Base-by-base conservation (phyloP, 2,329 filamentous ascomycete species). In the Clonostachys chloroleuca region DNA sequence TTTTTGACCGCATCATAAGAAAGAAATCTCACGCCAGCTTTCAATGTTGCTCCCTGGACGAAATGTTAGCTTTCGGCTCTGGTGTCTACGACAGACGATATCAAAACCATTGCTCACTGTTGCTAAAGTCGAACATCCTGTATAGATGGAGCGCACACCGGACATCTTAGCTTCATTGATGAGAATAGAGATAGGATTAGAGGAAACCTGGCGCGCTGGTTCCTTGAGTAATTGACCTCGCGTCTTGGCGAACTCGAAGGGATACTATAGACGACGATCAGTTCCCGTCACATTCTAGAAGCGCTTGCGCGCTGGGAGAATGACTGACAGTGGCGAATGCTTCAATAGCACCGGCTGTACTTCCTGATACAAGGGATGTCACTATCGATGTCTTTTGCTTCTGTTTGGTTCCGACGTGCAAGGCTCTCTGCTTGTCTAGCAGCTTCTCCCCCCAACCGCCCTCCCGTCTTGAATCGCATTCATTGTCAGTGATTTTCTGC, bases 161-260 rank as follows among this genome's bases (percentile, higher is more conserved):
- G 86, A 81, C 14, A 73, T 65, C 17, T 67, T 66, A 44, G 79
- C 74, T 8, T 84, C 77, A 24, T 77, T 66, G 5, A 63, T 48
- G 34, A 86, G 77, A 6, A 86, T 73, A 0, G 65, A 55, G 54
- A 84, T 79, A 0, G 81, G 82, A 47, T 86, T 86, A 39, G 67
- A 66, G 14, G 70, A 60, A 8, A 16, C 42, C 13, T 12, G 12
- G 20, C 34, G 43, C 12, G 24, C 24, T 2, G 49, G 47, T 39
- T 56, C 64, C 41, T 66, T 45, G 8, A 62, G 67, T n/a, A 84
- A 66, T 52, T 86, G 81, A 4, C 81, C 73, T 47, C 80, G 69
- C 1, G 83, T 86, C 62, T 87, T 87, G 46, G 82, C 81, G 54
- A 84, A 87, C 57, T 86, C 83, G 54, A 86, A 79, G 1, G 83